Percentiles rank a stretch among this genome's conserved stretches.
phyloP scores from a whole-genome alignment of 176 grass and related monocot species.

The Musa troglodytarum region DNA sequence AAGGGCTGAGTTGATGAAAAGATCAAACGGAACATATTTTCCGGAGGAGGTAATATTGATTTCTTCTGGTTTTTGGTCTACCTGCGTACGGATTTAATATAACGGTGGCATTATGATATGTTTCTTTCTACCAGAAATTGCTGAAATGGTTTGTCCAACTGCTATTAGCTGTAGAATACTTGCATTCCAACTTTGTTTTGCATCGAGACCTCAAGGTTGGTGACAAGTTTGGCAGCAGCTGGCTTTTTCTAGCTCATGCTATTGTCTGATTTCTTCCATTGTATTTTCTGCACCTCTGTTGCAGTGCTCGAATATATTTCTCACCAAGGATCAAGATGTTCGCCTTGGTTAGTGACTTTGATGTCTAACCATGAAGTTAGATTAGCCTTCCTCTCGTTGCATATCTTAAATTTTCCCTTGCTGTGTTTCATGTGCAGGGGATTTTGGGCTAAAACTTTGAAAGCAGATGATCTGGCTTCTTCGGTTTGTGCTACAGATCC shows the following conservation, averaged over 20 bases:
- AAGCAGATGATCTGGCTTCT: conserved; percentile 91
- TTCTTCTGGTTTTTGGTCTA: conserved; percentile 12
- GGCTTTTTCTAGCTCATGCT: conserved; percentile 6
- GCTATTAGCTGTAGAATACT: conserved; percentile 80
- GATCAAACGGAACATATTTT: conserved; percentile 81
- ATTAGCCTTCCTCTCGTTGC: neutral
- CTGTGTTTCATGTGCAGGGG: conserved; percentile 47
- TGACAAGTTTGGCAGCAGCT: neutral
- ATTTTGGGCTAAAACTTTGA: conserved; percentile 98
- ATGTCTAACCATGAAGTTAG: neutral
- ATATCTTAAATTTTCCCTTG: conserved; percentile 10
- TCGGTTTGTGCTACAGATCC: conserved; percentile 45
- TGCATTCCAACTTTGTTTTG: conserved; percentile 96
- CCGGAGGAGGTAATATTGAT: conserved; percentile 68
- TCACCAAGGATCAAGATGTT: conserved; percentile 93
- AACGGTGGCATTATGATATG: conserved; percentile 21
- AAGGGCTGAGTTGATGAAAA: conserved; percentile 97
- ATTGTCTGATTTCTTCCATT: neutral
- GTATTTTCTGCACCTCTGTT: conserved; percentile 11
- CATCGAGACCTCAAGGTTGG: conserved; percentile 93
- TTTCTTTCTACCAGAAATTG: conserved; percentile 59
- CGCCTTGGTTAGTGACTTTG: conserved; percentile 71
- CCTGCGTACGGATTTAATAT: neutral
- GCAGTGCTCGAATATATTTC: conserved; percentile 99
- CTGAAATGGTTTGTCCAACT: conserved; percentile 94